Percentiles rank a stretch among this genome's conserved stretches.
phyloP scores from a whole-genome alignment of 2,329 filamentous ascomycete species.

The Clarireedia paspali region DNA sequence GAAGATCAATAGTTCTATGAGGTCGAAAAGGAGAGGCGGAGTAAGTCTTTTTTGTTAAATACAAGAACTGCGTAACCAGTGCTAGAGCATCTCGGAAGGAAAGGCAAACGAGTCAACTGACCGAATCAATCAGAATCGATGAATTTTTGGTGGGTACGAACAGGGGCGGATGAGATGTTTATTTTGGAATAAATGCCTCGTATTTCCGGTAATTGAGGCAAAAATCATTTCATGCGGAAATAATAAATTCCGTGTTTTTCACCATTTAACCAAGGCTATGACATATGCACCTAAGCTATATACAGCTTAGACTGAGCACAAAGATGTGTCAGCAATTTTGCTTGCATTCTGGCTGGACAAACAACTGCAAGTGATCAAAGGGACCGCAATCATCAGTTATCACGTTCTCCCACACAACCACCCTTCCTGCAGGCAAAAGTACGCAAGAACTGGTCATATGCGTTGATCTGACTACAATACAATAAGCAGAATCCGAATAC shows the following conservation, averaged over 20 bases:
- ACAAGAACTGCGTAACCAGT: constrained; percentile 6
- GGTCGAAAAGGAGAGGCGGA: constrained; percentile 38
- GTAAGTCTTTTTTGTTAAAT: constrained; percentile 34
- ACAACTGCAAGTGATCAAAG: background rate
- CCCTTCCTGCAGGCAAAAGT: too few relatives aligned
- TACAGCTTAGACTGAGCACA: background rate
- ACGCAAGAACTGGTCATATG: too few relatives aligned
- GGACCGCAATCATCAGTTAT: too few relatives aligned
- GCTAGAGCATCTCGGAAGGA: background rate
- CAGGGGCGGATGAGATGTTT: background rate
- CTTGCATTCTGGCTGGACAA: background rate
- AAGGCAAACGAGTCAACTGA: constrained; percentile 9
- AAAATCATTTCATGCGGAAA: background rate
- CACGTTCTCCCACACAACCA: too few relatives aligned
- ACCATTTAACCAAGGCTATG: background rate
- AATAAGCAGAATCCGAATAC: too few relatives aligned
- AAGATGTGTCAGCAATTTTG: constrained; percentile 4
- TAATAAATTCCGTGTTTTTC: constrained; percentile 2
- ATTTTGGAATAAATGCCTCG: background rate
- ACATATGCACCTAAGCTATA: background rate
- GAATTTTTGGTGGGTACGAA: background rate
- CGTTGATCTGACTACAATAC: too few relatives aligned
- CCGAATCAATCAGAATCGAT: constrained; percentile 8
- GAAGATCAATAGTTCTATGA: background rate
- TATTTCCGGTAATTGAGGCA: background rate